Evolutionary conservation across 208 protist genomes (phyloP).

Genomic region (Novymonas esmeraldas): DNA sequence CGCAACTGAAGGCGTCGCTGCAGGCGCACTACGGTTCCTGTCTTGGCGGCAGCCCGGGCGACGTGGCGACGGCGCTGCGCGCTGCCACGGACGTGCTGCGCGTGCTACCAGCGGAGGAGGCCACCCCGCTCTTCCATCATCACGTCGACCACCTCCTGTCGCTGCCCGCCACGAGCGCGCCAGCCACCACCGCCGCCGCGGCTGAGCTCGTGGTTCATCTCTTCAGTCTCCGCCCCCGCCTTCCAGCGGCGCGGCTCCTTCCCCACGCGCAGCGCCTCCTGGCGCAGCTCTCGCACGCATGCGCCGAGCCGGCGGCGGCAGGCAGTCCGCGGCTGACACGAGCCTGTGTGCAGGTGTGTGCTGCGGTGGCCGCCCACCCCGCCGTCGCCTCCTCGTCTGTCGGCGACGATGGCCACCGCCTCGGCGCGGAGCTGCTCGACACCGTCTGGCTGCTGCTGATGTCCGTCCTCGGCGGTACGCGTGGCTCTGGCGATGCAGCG

Average conservation of each 20-base stretch:
- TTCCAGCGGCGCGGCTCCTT: slow-evolving; percentile 24
- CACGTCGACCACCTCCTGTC: slow-evolving; percentile 5
- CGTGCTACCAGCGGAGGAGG: slow-evolving; percentile 15
- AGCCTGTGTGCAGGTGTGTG: slow-evolving; percentile 19
- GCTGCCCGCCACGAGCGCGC: no score
- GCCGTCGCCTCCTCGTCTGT: neutral
- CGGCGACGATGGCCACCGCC: neutral
- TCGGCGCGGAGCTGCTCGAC: slow-evolving; percentile 21
- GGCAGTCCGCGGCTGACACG: neutral
- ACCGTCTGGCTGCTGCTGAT: slow-evolving; percentile 35
- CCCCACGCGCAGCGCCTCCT: slow-evolving; percentile 29
- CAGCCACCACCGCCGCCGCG: no score
- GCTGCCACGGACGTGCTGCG: neutral
- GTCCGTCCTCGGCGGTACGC: slow-evolving; percentile 7
- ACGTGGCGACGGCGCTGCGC: slow-evolving; percentile 6
- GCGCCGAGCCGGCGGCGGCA: neutral
- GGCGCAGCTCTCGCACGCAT: slow-evolving; percentile 18
- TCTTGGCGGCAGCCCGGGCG: neutral
- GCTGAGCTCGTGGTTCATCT: slow-evolving; percentile 20
- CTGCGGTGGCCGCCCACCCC: slow-evolving; percentile 27
- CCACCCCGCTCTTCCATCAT: slow-evolving; percentile 14
- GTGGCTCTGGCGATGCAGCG: neutral
- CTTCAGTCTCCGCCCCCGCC: slow-evolving; percentile 19
- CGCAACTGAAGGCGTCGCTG: neutral
- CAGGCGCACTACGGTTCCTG: neutral